Conservation (phyloP, 345 rosid genomes). For the Noccaea caerulescens region DNA sequence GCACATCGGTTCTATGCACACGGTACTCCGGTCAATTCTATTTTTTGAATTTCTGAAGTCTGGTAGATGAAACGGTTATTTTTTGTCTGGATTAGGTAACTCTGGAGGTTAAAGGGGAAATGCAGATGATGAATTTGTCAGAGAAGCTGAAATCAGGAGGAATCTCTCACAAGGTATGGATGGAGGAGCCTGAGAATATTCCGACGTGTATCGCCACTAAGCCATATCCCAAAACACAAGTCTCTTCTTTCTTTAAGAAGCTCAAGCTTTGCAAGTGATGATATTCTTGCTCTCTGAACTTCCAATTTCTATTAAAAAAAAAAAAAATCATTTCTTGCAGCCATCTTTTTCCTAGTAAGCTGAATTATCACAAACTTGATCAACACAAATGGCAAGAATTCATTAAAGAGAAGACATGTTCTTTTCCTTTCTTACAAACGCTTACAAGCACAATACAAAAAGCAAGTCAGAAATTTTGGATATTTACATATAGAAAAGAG, state of each 20-base stretch:
- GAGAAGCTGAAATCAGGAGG: conserved; percentile 72
- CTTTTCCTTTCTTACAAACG: background rate
- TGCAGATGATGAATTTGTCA: conserved; percentile 70
- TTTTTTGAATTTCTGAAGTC: background rate
- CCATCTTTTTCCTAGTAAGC: background rate
- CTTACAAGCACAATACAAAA: conserved; percentile 12
- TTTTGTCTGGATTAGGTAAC: conserved; percentile 59
- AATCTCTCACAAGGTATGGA: conserved; percentile 81
- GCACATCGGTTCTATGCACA: conserved; percentile 80
- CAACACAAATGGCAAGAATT: background rate
- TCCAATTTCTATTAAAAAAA: background rate
- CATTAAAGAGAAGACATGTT: background rate
- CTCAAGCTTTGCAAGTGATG: conserved; percentile 87
- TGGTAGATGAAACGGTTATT: background rate
- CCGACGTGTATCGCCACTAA: conserved; percentile 89
- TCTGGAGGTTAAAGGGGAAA: conserved; percentile 91
- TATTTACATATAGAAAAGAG: conserved; percentile 2
- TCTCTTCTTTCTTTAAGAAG: conserved; percentile 66
- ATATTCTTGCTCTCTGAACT: conserved; percentile 17
- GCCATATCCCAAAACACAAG: conserved; percentile 69
- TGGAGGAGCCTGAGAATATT: conserved; percentile 85
- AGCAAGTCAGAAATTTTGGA: background rate
- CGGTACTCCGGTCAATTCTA: conserved; percentile 47
- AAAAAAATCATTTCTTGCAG: background rate
- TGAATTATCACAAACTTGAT: conserved; percentile 7